Base-by-base conservation (phyloP, 2,329 filamentous ascomycete genomes). In the Aureobasidium uvarum region DNA sequence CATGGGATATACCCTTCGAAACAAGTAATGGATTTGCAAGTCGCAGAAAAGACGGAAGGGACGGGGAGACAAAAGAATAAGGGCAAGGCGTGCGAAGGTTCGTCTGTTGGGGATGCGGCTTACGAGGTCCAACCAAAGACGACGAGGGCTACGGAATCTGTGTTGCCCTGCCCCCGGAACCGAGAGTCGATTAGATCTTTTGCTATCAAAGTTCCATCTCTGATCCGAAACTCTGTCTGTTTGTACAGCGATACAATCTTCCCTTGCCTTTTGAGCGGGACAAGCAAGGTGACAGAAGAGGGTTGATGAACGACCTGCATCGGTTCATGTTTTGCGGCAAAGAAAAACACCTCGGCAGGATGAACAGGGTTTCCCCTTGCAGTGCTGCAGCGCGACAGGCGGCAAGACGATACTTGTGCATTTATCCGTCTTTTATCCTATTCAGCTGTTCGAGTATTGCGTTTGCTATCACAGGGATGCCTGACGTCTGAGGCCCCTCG, bases 31-130 rank as follows among this genome's bases (percentile, higher is more conserved):
- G 41, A 46, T 46, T 46, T 60, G 41, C 56, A 31, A 23, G 28
- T 23, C 25, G 28, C 41, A 46, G 43, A n/a, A 23, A 48, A 8
- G 38, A 28, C 28, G 20, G 41, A 25, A 36, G 23, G 52, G 33
- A 25, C 46, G 25, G 31, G 56, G 23, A 43, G 41, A 45, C 23
- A 3, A 48, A 11, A 56, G 20, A 39, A 43, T 25, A 43, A 58
- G 54, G 54, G 25, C 54, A 20, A 45, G 54, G 54, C 31, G 55
- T 18, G 41, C 10, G 41, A 36, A 60, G 33, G 39, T 58, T 33
- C 36, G 38, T 28, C 41, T 51, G 58, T 62, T 62, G 45, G 58
- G 56, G 56, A 62, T 62, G 58, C 58, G 58, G 58, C 58, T 62
- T 62, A 62, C 31, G 28, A 20, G n/a, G 11, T 60, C 23, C 41